Evolutionary conservation across 2,329 filamentous ascomycete genomes (phyloP).

Genomic region (Pseudopyricularia javanii): DNA sequence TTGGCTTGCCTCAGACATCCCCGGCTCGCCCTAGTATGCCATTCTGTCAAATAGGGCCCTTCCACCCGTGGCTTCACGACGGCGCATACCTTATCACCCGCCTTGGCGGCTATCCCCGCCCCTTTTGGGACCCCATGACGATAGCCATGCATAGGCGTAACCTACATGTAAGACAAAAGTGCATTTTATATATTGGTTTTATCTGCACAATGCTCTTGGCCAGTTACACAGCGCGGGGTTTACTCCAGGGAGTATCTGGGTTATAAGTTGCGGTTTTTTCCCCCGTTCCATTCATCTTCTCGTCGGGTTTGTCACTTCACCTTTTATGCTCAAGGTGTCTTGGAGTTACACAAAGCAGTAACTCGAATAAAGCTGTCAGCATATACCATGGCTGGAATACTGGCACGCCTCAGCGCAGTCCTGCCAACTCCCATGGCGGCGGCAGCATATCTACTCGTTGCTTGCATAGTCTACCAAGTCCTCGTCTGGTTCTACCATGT

Average conservation of each 20-base stretch:
- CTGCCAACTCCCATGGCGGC: not conserved
- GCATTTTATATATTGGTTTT: not conserved
- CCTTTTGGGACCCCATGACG: not conserved
- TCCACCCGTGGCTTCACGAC: too few species aligned
- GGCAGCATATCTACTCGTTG: constrained; percentile 8
- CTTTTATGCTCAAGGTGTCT: too few species aligned
- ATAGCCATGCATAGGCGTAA: not conserved
- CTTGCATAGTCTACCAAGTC: constrained; percentile 17
- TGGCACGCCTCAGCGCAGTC: not conserved
- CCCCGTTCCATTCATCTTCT: too few species aligned
- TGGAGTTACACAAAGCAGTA: too few species aligned
- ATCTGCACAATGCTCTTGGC: not conserved
- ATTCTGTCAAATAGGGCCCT: too few species aligned
- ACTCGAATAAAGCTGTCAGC: too few species aligned
- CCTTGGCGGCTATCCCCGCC: not conserved
- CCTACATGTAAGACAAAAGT: not conserved
- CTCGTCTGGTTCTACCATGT: constrained; percentile 20
- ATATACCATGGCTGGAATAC: not conserved
- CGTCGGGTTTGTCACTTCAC: too few species aligned
- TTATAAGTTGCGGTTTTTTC: too few species aligned
- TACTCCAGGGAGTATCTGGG: too few species aligned
- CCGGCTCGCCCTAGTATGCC: too few species aligned
- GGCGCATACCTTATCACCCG: too few species aligned
- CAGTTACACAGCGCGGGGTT: not conserved
- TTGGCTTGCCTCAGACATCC: too few species aligned